phyloP scores from a whole-genome alignment of 2,329 filamentous ascomycete genomes.

The Dactylellina haptotyla region DNA sequence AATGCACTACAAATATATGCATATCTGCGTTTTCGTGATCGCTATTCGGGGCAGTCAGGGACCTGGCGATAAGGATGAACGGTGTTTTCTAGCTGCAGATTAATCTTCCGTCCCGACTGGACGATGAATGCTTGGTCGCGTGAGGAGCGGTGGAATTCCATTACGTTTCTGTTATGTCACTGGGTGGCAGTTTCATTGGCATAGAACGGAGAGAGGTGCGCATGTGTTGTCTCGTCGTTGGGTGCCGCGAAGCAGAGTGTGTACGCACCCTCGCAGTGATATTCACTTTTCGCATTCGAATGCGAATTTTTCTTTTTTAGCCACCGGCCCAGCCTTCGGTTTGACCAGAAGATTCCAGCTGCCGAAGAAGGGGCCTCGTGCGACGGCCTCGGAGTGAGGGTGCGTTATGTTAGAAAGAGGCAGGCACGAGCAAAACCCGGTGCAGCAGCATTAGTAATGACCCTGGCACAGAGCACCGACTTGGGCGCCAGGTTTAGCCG shows the following conservation, averaged over 20 bases:
- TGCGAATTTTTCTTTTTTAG: slow-evolving; percentile 1
- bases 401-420: neutral
- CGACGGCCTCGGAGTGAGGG: neutral
- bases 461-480: neutral
- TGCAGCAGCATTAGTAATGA: slow-evolving; percentile 29
- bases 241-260: neutral
- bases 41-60: too few species aligned
- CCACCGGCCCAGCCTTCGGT: slow-evolving; percentile 31
- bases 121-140: slow-evolving; percentile 5
- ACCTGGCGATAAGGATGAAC: neutral
- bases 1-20: too few species aligned
- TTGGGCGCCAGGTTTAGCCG: slow-evolving; percentile 34
- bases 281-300: neutral
- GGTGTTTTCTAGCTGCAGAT: slow-evolving; percentile 44
- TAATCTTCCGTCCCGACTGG: slow-evolving; percentile 12
- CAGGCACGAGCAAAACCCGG: slow-evolving; percentile 6
- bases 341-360: slow-evolving; percentile 1
- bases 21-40: too few species aligned
- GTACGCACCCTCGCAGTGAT: neutral
- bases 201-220: too few species aligned
- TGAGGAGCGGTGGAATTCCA: slow-evolving; percentile 16
- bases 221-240: slow-evolving; percentile 41
- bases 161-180: slow-evolving; percentile 55
- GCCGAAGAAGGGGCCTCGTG: neutral
- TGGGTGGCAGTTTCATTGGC: neutral